These are phyloP conservation scores for Geosiphon pyriformis DNA, from an alignment of 192 early-diverging fungal genomes.

Conservation along the genomic window DNA sequence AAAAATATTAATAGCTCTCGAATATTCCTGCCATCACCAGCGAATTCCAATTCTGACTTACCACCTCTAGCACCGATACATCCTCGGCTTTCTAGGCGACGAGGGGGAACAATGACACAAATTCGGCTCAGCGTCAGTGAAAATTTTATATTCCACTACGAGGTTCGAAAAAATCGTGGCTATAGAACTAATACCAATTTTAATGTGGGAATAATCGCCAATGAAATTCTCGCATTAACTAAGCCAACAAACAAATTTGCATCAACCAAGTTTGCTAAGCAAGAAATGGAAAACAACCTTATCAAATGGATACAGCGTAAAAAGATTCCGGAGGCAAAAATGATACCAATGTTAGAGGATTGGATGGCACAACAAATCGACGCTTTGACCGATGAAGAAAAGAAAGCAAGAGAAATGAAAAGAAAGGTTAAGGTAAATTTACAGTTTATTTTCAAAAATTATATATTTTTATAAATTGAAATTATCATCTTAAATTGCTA, in stretches of 20 bases:
- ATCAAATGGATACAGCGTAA: not conserved
- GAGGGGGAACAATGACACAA: not conserved
- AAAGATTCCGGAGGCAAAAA: not conserved
- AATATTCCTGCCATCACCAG: not conserved
- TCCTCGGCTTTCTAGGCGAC: not conserved
- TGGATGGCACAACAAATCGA: not conserved
- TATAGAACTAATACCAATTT: not conserved
- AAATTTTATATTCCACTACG: not conserved
- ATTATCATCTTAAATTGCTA: too few relatives aligned
- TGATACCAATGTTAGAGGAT: not conserved
- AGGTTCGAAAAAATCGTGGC: not conserved
- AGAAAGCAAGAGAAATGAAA: not conserved
- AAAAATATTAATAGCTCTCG: not conserved
- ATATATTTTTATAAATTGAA: not conserved
- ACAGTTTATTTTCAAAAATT: not conserved
- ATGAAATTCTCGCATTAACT: not conserved
- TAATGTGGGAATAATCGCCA: not conserved
- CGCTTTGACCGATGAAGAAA: not conserved
- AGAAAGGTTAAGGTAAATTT: not conserved
- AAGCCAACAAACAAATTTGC: not conserved
- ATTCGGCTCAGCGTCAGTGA: not conserved
- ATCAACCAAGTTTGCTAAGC: not conserved
- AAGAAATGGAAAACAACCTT: not conserved
- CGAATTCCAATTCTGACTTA: not conserved
- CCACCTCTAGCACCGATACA: too few relatives aligned